Evolutionary conservation across 179 eudicot species (phyloP).

Genomic region (Beta corolliflora): DNA sequence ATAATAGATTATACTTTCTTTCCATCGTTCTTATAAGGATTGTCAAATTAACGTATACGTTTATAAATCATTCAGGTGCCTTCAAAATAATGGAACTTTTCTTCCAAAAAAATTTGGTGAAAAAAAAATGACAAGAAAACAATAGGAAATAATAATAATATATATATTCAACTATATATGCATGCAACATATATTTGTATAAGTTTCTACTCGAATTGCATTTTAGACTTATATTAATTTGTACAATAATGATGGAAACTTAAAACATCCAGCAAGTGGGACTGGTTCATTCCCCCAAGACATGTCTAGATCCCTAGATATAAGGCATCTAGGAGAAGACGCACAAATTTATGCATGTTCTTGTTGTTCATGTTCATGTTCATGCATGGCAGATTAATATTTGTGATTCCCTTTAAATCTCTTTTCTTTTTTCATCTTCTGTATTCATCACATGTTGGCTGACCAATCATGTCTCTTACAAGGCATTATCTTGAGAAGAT

Average conservation of each 20-base stretch:
- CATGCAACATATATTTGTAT: no score
- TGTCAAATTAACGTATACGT: no score
- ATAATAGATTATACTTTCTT: no score
- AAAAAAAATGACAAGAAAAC: no score
- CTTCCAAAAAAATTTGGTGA: no score
- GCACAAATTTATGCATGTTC: not conserved
- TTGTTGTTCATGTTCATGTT: not conserved
- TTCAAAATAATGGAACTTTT: no score
- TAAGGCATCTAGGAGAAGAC: conserved; percentile 4
- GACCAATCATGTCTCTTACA: not conserved
- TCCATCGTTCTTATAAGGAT: no score
- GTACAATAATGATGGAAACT: not conserved
- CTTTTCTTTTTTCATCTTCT: not conserved
- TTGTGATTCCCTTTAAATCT: not conserved
- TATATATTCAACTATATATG: no score
- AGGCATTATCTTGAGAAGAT: conserved; percentile 11
- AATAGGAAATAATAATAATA: no score
- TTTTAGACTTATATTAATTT: no score
- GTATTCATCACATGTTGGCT: conserved; percentile 13
- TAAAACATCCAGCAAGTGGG: not conserved
- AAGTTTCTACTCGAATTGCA: no score
- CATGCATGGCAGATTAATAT: not conserved
- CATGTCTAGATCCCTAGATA: conserved; percentile 4
- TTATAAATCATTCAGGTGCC: no score
- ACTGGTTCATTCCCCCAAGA: not conserved